Base-by-base conservation (phyloP, 176 grass and related monocot species). In the Raddia guianensis region DNA sequence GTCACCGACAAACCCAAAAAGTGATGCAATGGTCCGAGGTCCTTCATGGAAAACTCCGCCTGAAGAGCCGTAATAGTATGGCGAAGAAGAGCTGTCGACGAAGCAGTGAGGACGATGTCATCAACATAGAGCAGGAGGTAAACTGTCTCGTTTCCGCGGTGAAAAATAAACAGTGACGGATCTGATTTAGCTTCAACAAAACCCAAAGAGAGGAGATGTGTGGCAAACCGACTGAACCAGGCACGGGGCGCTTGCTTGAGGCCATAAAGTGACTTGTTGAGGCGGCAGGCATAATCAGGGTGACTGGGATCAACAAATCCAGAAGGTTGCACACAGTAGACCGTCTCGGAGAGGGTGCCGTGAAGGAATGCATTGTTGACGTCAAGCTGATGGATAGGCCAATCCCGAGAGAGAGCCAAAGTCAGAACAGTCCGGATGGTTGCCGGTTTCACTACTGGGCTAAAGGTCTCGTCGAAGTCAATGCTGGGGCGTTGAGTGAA, bases 391-490 rank as follows among this genome's bases (percentile, higher is more conserved):
- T 49, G 47, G 8, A 49, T 0, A 2, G 47, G 47, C 47, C 9
- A 49, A 27, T 9, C 47, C 10, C 4, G 27, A 40, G n/a, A 35
- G 6, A 4, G 19, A 27, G 27, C 27, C 16, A 66, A 0, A 19
- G 18, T 16, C 13, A 67, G 18, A 2, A 67, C 27, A 2, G 15
- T 20, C 5, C 40, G 19, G 3, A 79, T 65, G 3, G 59, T 79
- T 0, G 35, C 63, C 0, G 40, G 60, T 27, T 66, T 63, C 0
- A 66, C 58, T 0, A 77, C 53, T 0, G 32, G 73, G 0, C 58
- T 66, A 9, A 64, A 79, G 0, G 51, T 79, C n/a, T 79, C 58
- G 12, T 15, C 40, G 33, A 27, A 79, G 18, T 79, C 75, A 65
- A 79, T 32, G 2, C 58, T 40, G 0, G 4, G n/a, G 1, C 32